phyloP scores from a whole-genome alignment of 2,329 filamentous ascomycete genomes.

The Aureobasidium sp. region DNA sequence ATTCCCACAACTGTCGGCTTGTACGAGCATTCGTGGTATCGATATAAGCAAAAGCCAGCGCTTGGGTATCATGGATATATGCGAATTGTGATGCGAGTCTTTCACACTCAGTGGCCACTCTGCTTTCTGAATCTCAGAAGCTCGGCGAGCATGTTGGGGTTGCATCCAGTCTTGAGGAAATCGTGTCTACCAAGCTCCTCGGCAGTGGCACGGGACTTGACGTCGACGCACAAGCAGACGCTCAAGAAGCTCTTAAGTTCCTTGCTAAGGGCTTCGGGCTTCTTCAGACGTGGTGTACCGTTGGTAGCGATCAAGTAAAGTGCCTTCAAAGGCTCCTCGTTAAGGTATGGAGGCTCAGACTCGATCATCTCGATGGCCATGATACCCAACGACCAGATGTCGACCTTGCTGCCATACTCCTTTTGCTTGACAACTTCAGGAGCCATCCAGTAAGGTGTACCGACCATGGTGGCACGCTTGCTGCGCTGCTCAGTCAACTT shows the following conservation, averaged over 20 bases:
- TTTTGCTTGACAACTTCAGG: constrained; percentile 99
- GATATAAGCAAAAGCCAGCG: not conserved
- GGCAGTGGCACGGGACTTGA: constrained; percentile 86
- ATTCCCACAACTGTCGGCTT: not conserved
- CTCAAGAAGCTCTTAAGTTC: constrained; percentile 96
- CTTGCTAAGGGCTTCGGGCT: constrained; percentile 95
- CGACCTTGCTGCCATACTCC: constrained; percentile 95
- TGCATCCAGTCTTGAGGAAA: constrained; percentile 88
- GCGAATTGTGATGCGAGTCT: not conserved
- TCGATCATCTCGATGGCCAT: constrained; percentile 99
- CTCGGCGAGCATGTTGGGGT: constrained; percentile 71
- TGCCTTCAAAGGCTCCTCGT: constrained; percentile 95
- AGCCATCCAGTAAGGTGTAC: constrained; percentile 99
- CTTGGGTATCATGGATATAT: constrained; percentile 6
- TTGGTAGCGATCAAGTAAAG: constrained; percentile 97
- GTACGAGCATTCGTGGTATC: not conserved
- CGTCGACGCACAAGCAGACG: constrained; percentile 92
- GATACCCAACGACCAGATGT: constrained; percentile 98
- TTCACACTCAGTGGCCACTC: constrained; percentile 11
- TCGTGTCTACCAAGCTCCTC: constrained; percentile 85
- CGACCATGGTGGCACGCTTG: constrained; percentile 98
- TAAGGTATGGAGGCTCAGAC: constrained; percentile 95
- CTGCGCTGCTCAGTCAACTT: constrained; percentile 95
- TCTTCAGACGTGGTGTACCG: constrained; percentile 92
- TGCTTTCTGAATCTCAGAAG: constrained; percentile 70